Evolutionary conservation across 257 asterid genomes (phyloP).

Genomic region (Solanum raphanifolium): DNA sequence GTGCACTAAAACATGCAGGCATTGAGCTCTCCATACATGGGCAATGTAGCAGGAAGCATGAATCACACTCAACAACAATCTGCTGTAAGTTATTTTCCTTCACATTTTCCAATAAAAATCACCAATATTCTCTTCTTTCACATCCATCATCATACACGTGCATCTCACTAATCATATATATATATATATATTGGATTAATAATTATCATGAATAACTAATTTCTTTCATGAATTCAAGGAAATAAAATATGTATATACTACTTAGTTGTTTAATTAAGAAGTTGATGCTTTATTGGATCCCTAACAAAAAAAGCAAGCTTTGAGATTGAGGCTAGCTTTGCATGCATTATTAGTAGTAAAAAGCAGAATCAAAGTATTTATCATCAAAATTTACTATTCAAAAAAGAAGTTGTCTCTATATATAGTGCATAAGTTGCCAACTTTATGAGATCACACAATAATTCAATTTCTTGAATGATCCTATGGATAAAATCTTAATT

Average conservation of each 20-base stretch:
- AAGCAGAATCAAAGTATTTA: neutral
- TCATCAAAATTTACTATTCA: neutral
- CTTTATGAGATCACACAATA: neutral
- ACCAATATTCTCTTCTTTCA: constrained; percentile 19
- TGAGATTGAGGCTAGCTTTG: neutral
- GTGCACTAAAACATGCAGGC: constrained; percentile 17
- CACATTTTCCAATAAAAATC: constrained; percentile 43
- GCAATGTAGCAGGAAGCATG: constrained; percentile 27
- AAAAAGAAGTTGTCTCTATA: neutral
- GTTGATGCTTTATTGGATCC: constrained; percentile 54
- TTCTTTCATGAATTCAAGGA: neutral
- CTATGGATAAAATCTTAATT: neutral
- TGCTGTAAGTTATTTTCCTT: constrained; percentile 44
- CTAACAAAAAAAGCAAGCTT: constrained; percentile 18
- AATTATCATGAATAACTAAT: constrained; percentile 26
- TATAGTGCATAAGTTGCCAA: neutral
- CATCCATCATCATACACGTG: constrained; percentile 17
- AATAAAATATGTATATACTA: neutral
- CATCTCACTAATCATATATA: constrained; percentile 5
- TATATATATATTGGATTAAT: neutral
- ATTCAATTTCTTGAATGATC: neutral
- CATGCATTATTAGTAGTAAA: neutral
- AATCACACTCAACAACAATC: constrained; percentile 38
- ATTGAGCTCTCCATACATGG: constrained; percentile 32
- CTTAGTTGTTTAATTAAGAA: neutral